Evolutionary conservation across 2,329 filamentous ascomycete species (phyloP), one percentile per base, ranked within the genome.

Genomic region (Phyllosticta citriasiana): DNA sequence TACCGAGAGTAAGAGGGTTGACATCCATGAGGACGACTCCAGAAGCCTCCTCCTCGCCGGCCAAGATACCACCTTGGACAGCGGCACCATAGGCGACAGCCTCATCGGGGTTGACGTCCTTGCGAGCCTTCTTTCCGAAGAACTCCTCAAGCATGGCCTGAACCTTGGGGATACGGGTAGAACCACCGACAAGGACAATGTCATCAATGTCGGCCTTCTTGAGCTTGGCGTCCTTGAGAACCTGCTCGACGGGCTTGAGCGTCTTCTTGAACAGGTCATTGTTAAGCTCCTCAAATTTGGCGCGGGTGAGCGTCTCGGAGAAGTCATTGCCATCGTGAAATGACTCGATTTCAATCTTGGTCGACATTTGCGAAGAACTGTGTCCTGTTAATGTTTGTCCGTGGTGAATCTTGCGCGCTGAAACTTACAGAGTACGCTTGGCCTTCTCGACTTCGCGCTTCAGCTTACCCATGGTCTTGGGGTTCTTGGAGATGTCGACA

Each of bases 381-480:
- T 5, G 22, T 8, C n/a, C 12, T n/a, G 55, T 62, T 33, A 62
- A 55, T 19, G 2, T 22, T 35, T 26, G 14, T 24, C 24, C 30
- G 3, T 14, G 10, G 8, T 12, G 9, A 1, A 47, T 6, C 4
- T 19, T 2, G 9, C 10, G 14, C 14, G 14, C 30, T 9, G 27
- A n/a, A 4, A 58, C 60, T 62, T 58, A 62, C 62, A 99, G 87
- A 70, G 92, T 95, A 74, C 94, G 90, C 89, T 99, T 99, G 80
- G 94, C 94, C 87, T 97, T 97, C 80, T 99, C 94, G 69, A 94
- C 93, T 79, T 97, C 94, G 71, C 94, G 92, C 90, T 97, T 97
- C 70, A 99, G 86, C 83, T 97, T 99, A 81, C 92, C 91, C 92
- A 97, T 97, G 68, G 93, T 88, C 89, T 97, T 97, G 67, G 88